A percentile compares a stretch with the other conserved stretches of the same genome.
Conservation (phyloP, 352 stramenopile genomes). For the Globisporangium okanoganense region DNA sequence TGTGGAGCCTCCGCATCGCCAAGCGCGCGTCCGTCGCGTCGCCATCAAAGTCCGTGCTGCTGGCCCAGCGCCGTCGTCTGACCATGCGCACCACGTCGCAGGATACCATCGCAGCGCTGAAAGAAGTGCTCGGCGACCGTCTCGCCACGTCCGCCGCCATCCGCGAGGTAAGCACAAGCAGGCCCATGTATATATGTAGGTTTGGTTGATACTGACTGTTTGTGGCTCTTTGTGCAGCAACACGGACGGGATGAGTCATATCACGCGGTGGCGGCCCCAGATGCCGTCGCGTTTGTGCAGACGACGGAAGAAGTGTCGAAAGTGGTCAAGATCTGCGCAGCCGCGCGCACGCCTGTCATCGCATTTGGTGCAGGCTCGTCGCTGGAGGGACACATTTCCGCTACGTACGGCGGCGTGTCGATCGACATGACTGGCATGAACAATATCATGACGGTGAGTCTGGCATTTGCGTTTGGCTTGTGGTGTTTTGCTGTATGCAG, state of each 20-base stretch:
- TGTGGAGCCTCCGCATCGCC: slow-evolving; percentile 15
- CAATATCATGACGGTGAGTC: slow-evolving; percentile 44
- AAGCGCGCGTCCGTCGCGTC: background rate
- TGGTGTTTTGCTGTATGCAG: too few species aligned
- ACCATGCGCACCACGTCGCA: slow-evolving; percentile 32
- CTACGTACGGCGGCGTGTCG: slow-evolving; percentile 86
- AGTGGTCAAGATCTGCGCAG: slow-evolving; percentile 89
- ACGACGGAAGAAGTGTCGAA: slow-evolving; percentile 86
- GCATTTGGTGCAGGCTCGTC: slow-evolving; percentile 90
- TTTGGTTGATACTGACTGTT: background rate
- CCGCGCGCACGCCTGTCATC: slow-evolving; percentile 88
- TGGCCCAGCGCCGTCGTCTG: slow-evolving; percentile 10
- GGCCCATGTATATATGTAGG: background rate
- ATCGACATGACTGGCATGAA: slow-evolving; percentile 90
- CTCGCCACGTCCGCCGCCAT: slow-evolving; percentile 62
- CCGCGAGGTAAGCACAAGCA: slow-evolving; percentile 35
- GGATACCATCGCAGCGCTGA: slow-evolving; percentile 49
- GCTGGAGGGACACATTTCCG: slow-evolving; percentile 95
- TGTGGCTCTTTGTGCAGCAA: slow-evolving; percentile 27
- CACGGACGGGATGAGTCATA: slow-evolving; percentile 92
- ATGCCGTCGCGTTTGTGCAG: slow-evolving; percentile 85
- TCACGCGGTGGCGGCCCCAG: slow-evolving; percentile 78
- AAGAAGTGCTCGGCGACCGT: slow-evolving; percentile 60
- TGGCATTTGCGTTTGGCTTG: background rate
- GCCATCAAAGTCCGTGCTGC: background rate